These are phyloP conservation scores for Erysimum cheiranthoides DNA, from an alignment of 345 rosid genomes.

Conservation along the genomic window DNA sequence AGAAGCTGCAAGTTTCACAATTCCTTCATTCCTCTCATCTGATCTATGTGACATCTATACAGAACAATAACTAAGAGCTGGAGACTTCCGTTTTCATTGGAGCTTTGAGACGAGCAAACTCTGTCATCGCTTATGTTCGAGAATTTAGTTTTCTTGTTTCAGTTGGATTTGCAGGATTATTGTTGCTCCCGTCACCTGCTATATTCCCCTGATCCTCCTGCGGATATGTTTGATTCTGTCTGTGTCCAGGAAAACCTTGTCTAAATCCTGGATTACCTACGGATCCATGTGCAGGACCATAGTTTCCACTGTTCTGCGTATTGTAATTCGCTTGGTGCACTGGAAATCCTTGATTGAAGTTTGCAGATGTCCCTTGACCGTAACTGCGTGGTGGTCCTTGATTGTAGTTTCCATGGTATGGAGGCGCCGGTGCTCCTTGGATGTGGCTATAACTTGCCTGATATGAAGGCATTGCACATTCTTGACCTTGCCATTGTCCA, in stretches of 20 bases:
- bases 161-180: slow-evolving; percentile 42
- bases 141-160: slow-evolving; percentile 44
- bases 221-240: slow-evolving; percentile 41
- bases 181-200: slow-evolving; percentile 49
- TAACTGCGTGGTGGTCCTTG: slow-evolving; percentile 44
- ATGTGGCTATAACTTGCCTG: slow-evolving; percentile 54
- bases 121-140: slow-evolving; percentile 29
- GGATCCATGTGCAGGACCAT: slow-evolving; percentile 39
- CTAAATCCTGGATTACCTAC: slow-evolving; percentile 18
- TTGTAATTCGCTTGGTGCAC: slow-evolving; percentile 47
- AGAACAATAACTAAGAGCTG: neutral
- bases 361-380: slow-evolving; percentile 45
- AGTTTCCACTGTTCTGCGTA: slow-evolving; percentile 40
- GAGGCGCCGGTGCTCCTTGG: slow-evolving; percentile 48
- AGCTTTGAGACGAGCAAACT: slow-evolving; percentile 1
- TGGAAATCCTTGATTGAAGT: slow-evolving; percentile 41
- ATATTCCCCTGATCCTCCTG: slow-evolving; percentile 49
- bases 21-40: neutral
- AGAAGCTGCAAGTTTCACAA: slow-evolving; percentile 16
- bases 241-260: slow-evolving; percentile 17
- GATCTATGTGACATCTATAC: slow-evolving; percentile 7
- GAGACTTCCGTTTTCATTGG: neutral
- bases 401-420: slow-evolving; percentile 44
- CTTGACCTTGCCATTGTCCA: slow-evolving; percentile 46
- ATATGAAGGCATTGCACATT: slow-evolving; percentile 31